These are phyloP conservation scores for Ceratocystis lukuohia DNA, from an alignment of 2,329 filamentous ascomycete genomes.

Conservation along the genomic window DNA sequence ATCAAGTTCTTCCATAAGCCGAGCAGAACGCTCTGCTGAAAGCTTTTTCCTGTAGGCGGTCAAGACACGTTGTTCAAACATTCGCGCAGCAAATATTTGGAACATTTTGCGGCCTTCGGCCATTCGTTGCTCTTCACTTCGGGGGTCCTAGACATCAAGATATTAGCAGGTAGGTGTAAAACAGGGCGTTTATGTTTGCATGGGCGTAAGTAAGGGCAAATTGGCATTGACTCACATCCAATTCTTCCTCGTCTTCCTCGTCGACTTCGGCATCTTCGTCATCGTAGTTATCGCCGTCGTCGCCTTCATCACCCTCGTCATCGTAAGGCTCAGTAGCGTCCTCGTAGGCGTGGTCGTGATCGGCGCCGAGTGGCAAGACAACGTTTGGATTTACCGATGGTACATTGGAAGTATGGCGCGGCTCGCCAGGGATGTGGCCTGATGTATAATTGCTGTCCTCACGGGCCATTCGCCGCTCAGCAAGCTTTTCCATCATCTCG, in stretches of 20 bases:
- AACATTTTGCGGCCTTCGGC: slow-evolving; percentile 98
- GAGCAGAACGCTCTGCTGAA: slow-evolving; percentile 77
- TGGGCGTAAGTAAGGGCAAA: background rate
- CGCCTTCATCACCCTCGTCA: slow-evolving; percentile 52
- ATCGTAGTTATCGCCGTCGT: slow-evolving; percentile 36
- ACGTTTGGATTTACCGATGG: slow-evolving; percentile 26
- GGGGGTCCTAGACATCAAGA: slow-evolving; percentile 52
- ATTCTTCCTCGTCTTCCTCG: slow-evolving; percentile 19
- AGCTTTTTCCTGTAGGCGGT: slow-evolving; percentile 98
- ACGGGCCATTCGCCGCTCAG: slow-evolving; percentile 90
- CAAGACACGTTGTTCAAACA: slow-evolving; percentile 96
- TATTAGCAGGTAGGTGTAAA: too few species aligned
- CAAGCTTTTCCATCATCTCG: slow-evolving; percentile 99
- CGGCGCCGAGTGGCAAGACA: slow-evolving; percentile 50
- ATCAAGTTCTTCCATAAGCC: slow-evolving; percentile 79
- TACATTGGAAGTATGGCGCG: slow-evolving; percentile 36
- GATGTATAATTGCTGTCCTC: slow-evolving; percentile 53
- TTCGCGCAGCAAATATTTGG: slow-evolving; percentile 95
- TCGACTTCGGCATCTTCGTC: slow-evolving; percentile 46
- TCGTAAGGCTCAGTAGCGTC: slow-evolving; percentile 52
- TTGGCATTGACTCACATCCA: slow-evolving; percentile 14
- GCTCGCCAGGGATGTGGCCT: background rate
- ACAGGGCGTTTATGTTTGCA: background rate
- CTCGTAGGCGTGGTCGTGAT: slow-evolving; percentile 38
- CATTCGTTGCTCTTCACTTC: slow-evolving; percentile 98